These are phyloP conservation scores for Yarrowia sp. DNA, from an alignment of 805 yeast species.

Conservation along the genomic window DNA sequence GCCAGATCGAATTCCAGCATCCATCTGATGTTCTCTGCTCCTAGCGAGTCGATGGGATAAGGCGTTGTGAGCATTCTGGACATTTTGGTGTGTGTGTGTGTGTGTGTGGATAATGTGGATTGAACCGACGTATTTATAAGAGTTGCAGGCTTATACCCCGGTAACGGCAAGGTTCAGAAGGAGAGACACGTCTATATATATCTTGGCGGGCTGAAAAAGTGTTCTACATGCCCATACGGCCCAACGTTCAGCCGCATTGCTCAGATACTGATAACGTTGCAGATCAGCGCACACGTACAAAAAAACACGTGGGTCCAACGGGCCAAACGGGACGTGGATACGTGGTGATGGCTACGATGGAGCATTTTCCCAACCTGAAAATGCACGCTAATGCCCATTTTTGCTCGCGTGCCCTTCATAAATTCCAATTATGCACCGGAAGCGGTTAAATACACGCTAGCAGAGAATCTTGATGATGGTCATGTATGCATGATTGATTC, in stretches of 20 bases:
- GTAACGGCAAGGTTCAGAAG: background rate
- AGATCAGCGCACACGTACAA: background rate
- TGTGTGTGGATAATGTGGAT: too few species aligned
- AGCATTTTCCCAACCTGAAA: too few species aligned
- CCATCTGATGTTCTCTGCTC: slow-evolving; percentile 24
- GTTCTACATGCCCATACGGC: background rate
- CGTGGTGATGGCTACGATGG: background rate
- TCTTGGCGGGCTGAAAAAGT: background rate
- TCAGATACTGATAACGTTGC: slow-evolving; percentile 15
- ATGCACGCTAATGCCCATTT: background rate
- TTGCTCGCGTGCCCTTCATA: slow-evolving; percentile 11
- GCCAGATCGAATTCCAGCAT: slow-evolving; percentile 29
- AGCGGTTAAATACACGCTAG: slow-evolving; percentile 1
- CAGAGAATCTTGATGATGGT: slow-evolving; percentile 6
- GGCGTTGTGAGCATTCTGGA: slow-evolving; percentile 15
- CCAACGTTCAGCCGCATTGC: slow-evolving; percentile 13
- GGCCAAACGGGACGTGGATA: too few species aligned
- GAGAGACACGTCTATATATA: background rate
- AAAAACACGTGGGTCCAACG: slow-evolving; percentile 4
- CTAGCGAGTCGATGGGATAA: slow-evolving; percentile 37
- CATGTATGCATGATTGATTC: background rate
- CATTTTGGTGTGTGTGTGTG: too few species aligned
- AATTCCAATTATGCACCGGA: background rate
- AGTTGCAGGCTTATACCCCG: too few species aligned
- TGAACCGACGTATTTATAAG: background rate